phyloP scores from a whole-genome alignment of 805 yeast species.

The Candida ovalis region DNA sequence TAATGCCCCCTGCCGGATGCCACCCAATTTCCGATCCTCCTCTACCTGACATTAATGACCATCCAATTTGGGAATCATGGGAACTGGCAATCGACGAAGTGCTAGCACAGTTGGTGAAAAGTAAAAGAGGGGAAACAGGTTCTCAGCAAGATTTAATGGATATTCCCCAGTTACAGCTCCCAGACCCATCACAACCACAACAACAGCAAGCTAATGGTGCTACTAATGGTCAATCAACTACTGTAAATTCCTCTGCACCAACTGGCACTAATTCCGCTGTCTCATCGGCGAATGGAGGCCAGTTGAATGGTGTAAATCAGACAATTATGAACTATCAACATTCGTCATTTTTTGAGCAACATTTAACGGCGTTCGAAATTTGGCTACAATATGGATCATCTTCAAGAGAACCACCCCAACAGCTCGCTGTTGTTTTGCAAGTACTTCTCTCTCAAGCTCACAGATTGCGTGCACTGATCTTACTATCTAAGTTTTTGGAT shows the following conservation, averaged over 20 bases:
- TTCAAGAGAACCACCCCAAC: conserved; percentile 86
- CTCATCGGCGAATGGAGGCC: conserved; percentile 1
- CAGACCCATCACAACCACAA: conserved; percentile 11
- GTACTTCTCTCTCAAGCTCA: conserved; percentile 92
- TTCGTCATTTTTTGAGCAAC: conserved; percentile 93
- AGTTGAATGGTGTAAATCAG: conserved; percentile 12
- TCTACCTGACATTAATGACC: conserved; percentile 78
- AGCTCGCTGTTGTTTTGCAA: conserved; percentile 88
- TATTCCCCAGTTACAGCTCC: conserved; percentile 29
- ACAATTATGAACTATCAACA: conserved; percentile 62
- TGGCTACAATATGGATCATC: conserved; percentile 93
- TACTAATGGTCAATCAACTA: not conserved
- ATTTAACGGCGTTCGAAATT: conserved; percentile 90
- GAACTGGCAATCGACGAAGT: conserved; percentile 96
- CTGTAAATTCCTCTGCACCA: not conserved
- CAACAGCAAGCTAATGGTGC: conserved; percentile 4
- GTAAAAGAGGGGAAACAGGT: conserved; percentile 22
- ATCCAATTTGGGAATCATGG: conserved; percentile 98
- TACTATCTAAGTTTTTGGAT: conserved; percentile 82
- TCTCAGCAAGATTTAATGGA: conserved; percentile 23
- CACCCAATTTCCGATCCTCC: conserved; percentile 95
- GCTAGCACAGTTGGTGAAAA: conserved; percentile 60
- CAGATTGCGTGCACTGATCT: conserved; percentile 79
- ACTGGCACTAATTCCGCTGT: conserved; percentile 1
- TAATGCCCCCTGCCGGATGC: conserved; percentile 90